A percentile compares a stretch with the other conserved stretches of the same genome.
Evolutionary conservation across 805 yeast genomes (phyloP).

Genomic region (Clavispora asparagi): DNA sequence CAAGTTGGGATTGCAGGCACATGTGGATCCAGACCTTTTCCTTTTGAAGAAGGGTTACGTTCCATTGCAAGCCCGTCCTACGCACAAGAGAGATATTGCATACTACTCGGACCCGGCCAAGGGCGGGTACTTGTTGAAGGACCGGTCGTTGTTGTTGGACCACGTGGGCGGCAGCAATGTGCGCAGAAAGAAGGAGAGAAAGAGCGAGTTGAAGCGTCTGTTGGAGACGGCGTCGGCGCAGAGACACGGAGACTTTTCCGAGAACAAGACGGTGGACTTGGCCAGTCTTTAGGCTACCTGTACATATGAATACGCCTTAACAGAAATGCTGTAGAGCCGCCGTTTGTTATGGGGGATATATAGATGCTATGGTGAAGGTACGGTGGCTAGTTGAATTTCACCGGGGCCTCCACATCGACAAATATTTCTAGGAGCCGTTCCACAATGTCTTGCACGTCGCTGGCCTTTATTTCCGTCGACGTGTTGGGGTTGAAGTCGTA

Average conservation of each 20-base stretch:
- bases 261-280: conserved; percentile 9
- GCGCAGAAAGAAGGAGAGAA: conserved; percentile 22
- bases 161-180: conserved; percentile 19
- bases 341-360: too few relatives aligned
- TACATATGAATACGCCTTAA: not conserved
- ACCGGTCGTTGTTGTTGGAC: conserved; percentile 36
- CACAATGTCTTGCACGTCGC: conserved; percentile 34
- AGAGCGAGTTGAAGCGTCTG: conserved; percentile 32
- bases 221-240: conserved; percentile 27
- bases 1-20: conserved; percentile 63
- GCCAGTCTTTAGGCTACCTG: conserved; percentile 1
- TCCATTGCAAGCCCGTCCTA: conserved; percentile 84
- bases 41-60: conserved; percentile 67
- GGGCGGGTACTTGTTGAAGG: conserved; percentile 66
- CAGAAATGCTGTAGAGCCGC: not conserved
- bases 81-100: conserved; percentile 70
- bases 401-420: conserved; percentile 25
- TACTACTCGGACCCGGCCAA: conserved; percentile 67
- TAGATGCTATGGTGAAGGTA: too few relatives aligned
- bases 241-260: conserved; percentile 11
- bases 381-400: not conserved
- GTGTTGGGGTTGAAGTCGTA: conserved; percentile 19
- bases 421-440: conserved; percentile 34
- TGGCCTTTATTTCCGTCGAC: conserved; percentile 16
- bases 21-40: conserved; percentile 68